Percentiles rank a stretch among this genome's conserved stretches.
phyloP scores from a whole-genome alignment of 495 filamentous ascomycete species.

The Platismatia glauca region DNA sequence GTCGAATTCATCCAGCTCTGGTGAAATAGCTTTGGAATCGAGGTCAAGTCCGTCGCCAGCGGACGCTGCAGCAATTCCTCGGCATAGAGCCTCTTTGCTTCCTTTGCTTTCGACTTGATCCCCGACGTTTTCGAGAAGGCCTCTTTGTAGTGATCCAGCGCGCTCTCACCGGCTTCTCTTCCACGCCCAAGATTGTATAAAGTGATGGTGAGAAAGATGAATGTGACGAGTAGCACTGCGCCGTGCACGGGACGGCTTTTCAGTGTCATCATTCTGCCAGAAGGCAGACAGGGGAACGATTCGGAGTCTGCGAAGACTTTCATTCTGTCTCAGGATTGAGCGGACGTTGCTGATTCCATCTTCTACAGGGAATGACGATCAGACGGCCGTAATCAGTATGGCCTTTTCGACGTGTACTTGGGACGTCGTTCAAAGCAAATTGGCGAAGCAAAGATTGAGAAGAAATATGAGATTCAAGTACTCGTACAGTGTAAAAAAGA shows the following conservation, averaged over 20 bases:
- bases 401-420: neutral
- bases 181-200: neutral
- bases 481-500: too few species aligned
- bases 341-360: neutral
- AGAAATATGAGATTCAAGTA: too few species aligned
- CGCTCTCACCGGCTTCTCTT: neutral
- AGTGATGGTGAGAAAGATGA: conserved; percentile 7
- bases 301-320: neutral
- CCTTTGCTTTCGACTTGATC: conserved; percentile 1
- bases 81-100: conserved; percentile 14
- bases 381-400: neutral
- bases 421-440: neutral
- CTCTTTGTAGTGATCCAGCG: conserved; percentile 2
- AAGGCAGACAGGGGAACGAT: neutral
- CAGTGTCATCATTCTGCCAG: neutral
- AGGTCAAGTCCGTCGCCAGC: conserved; percentile 13
- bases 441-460: neutral
- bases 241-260: conserved; percentile 1
- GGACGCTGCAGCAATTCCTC: conserved; percentile 15
- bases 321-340: neutral
- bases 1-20: conserved; percentile 23
- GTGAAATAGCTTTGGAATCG: conserved; percentile 21
- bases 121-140: neutral
- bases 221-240: neutral
- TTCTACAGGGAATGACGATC: neutral